These are phyloP conservation scores for Garcia nutans DNA, from an alignment of 345 rosid species.

Conservation along the genomic window DNA sequence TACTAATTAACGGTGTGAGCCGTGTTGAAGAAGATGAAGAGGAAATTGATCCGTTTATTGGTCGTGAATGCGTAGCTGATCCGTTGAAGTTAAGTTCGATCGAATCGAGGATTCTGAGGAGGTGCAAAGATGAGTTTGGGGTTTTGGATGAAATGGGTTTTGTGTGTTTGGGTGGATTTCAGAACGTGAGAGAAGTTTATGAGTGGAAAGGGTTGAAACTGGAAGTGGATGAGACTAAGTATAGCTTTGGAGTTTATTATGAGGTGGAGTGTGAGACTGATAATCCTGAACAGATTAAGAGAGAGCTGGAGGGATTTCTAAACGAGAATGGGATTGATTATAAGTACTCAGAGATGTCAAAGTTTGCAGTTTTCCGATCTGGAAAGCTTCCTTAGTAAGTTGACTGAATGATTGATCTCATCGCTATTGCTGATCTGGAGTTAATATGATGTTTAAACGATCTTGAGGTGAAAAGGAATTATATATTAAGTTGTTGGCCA, in stretches of 20 bases:
- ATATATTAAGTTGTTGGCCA: neutral
- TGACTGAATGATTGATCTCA: neutral
- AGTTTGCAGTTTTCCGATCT: conserved; percentile 73
- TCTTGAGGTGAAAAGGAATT: neutral
- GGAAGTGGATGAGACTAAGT: conserved; percentile 86
- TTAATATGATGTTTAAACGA: neutral
- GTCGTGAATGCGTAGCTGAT: conserved; percentile 45
- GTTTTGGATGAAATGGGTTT: conserved; percentile 42
- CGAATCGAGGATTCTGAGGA: conserved; percentile 57
- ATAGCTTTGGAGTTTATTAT: conserved; percentile 61
- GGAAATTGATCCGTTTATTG: conserved; percentile 47
- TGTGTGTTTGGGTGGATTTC: conserved; percentile 82
- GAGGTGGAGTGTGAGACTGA: conserved; percentile 82
- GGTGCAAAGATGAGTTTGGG: conserved; percentile 72
- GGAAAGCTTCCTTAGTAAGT: conserved; percentile 61
- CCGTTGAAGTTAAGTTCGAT: conserved; percentile 41
- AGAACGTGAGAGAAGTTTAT: conserved; percentile 62
- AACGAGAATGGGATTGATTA: conserved; percentile 53
- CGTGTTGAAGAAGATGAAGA: conserved; percentile 92
- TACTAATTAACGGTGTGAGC: conserved; percentile 63
- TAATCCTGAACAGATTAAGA: conserved; percentile 69
- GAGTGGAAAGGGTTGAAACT: conserved; percentile 67
- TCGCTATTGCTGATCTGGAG: neutral
- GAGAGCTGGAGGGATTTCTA: conserved; percentile 57
- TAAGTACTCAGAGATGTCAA: conserved; percentile 60